A percentile compares a stretch with the other conserved stretches of the same genome.
phyloP scores from a whole-genome alignment of 129 eudicot genomes.

The Tagetes erecta region DNA sequence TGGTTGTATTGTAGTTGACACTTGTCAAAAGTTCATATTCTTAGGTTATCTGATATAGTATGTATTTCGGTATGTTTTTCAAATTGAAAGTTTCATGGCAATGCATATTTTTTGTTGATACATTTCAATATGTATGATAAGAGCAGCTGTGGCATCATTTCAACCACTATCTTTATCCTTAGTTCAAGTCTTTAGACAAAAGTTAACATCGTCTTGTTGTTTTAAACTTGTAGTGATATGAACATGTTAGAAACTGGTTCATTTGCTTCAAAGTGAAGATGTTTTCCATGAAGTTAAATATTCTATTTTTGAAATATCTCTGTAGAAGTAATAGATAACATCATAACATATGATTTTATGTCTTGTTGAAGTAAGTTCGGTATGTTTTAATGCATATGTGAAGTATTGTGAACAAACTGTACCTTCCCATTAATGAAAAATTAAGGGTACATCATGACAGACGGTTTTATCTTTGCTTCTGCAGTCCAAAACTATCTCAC shows the following conservation, averaged over 20 bases:
- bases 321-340: slow-evolving; percentile 2
- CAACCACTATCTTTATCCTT: not conserved
- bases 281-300: not conserved
- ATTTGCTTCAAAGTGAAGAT: slow-evolving; percentile 2
- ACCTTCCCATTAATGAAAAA: not conserved
- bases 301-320: not conserved
- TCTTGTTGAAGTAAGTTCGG: not conserved
- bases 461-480: slow-evolving; percentile 13
- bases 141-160: not conserved
- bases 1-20: not conserved
- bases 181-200: not conserved
- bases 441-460: slow-evolving; percentile 1
- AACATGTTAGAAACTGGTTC: not conserved
- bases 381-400: not conserved
- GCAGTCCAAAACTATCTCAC: slow-evolving; percentile 59
- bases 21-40: not conserved
- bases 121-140: not conserved
- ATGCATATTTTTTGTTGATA: not conserved
- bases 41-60: not conserved
- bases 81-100: not conserved
- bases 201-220: not conserved
- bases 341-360: not conserved
- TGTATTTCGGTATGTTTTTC: not conserved
- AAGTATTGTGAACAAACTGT: too few relatives aligned
- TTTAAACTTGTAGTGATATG: not conserved